Percentiles rank a stretch among this genome's conserved stretches.
phyloP scores from a whole-genome alignment of 2,329 filamentous ascomycete species.

The Pseudogymnoascus sp. region DNA sequence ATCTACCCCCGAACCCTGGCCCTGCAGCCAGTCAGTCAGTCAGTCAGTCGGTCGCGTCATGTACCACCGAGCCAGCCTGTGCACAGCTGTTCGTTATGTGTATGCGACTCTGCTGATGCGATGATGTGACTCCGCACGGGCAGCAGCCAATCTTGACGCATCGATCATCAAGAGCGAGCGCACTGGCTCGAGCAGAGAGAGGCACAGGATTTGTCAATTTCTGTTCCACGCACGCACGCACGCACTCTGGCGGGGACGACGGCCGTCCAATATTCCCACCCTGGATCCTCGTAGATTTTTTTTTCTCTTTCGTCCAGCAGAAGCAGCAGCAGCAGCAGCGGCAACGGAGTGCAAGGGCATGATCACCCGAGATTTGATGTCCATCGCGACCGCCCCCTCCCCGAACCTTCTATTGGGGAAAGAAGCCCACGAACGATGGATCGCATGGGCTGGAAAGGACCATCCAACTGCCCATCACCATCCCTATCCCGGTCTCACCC shows the following conservation, averaged over 20 bases:
- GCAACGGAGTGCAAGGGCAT: not conserved
- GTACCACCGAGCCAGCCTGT: not conserved
- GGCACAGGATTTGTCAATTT: not conserved
- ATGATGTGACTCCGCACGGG: not conserved
- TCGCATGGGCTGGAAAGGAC: too few species aligned
- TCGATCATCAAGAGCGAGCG: too few species aligned
- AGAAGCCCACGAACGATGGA: too few species aligned
- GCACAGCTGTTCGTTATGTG: not conserved
- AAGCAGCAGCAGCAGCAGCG: not conserved
- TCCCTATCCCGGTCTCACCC: too few species aligned
- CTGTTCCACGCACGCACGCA: too few species aligned
- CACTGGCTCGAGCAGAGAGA: too few species aligned
- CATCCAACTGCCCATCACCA: too few species aligned
- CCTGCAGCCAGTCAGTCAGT: too few species aligned
- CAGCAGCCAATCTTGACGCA: not conserved
- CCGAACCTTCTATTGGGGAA: not conserved
- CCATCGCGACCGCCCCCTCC: not conserved
- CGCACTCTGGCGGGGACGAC: not conserved
- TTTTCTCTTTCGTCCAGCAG: not conserved
- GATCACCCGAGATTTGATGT: not conserved
- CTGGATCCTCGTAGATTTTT: not conserved
- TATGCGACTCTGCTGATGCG: not conserved
- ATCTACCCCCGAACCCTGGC: too few species aligned
- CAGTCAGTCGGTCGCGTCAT: not conserved
- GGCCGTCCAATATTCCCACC: too few species aligned